Evolutionary conservation across 2,329 filamentous ascomycete species (phyloP).

Genomic region (Colletotrichum scovillei): DNA sequence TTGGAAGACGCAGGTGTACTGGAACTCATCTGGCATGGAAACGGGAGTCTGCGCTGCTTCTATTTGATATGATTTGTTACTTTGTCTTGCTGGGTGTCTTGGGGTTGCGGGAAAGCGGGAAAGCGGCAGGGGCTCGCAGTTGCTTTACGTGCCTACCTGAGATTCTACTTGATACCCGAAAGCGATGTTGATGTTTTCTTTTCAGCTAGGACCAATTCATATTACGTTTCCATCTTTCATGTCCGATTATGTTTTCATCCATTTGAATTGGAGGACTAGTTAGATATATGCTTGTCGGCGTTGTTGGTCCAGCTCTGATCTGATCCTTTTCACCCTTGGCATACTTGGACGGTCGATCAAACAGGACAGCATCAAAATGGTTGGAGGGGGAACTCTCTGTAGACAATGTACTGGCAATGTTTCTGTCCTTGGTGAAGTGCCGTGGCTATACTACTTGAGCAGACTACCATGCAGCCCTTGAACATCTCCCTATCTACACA

Average conservation of each 20-base stretch:
- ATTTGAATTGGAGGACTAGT: slow-evolving; percentile 9
- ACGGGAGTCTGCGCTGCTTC: slow-evolving; percentile 14
- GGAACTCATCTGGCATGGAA: slow-evolving; percentile 5
- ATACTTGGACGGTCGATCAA: slow-evolving; percentile 48
- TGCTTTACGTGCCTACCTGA: slow-evolving; percentile 24
- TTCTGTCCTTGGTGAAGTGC: slow-evolving; percentile 75
- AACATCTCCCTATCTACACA: slow-evolving; percentile 74
- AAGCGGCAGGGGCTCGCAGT: slow-evolving; percentile 9
- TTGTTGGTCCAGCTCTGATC: neutral
- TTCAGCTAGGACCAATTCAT: slow-evolving; percentile 26
- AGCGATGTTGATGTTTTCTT: slow-evolving; percentile 30
- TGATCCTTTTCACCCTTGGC: slow-evolving; percentile 47
- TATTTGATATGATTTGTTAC: slow-evolving; percentile 25
- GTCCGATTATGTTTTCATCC: neutral
- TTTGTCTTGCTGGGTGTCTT: slow-evolving; percentile 30
- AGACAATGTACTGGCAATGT: slow-evolving; percentile 70
- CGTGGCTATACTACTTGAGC: slow-evolving; percentile 77
- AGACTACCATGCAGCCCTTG: slow-evolving; percentile 73
- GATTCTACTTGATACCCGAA: slow-evolving; percentile 35
- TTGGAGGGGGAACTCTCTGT: slow-evolving; percentile 60
- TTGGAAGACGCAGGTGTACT: neutral
- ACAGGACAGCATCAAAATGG: slow-evolving; percentile 58
- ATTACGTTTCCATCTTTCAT: slow-evolving; percentile 14
- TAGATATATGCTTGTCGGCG: neutral
- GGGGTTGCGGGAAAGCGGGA: slow-evolving; percentile 14